These are phyloP conservation scores for Ophiocordyceps camponoti-floridani DNA, from an alignment of 2,329 filamentous ascomycete genomes.

Conservation along the genomic window DNA sequence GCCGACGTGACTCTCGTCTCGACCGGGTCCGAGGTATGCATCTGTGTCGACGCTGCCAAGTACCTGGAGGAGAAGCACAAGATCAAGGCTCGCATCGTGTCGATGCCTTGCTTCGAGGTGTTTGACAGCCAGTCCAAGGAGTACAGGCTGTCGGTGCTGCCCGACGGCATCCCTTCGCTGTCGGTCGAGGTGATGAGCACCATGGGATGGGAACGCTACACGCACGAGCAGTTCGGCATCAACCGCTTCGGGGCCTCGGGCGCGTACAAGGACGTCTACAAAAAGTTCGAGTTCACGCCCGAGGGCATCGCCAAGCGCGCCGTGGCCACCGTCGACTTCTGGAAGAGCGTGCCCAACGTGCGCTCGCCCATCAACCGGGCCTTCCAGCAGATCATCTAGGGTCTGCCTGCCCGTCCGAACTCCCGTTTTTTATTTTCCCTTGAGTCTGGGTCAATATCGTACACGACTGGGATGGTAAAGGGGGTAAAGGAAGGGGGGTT, in stretches of 20 bases:
- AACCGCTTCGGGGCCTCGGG: conserved; percentile 98
- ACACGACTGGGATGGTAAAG: neutral
- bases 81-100: conserved; percentile 80
- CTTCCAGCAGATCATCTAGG: conserved; percentile 91
- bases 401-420: neutral
- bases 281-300: conserved; percentile 99
- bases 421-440: neutral
- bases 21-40: conserved; percentile 88
- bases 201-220: conserved; percentile 97
- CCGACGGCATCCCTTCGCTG: conserved; percentile 82
- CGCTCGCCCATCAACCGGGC: conserved; percentile 93
- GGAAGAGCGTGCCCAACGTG: conserved; percentile 80
- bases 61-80: conserved; percentile 76
- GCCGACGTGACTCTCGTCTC: conserved; percentile 81
- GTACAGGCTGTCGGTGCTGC: conserved; percentile 82
- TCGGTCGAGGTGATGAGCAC: conserved; percentile 95
- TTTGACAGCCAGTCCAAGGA: conserved; percentile 91
- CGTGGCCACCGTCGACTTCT: conserved; percentile 83
- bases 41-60: conserved; percentile 86
- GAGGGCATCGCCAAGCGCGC: conserved; percentile 95
- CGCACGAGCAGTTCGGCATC: conserved; percentile 97
- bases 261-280: conserved; percentile 95
- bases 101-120: conserved; percentile 90
- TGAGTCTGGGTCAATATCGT: neutral
- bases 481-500: neutral